Base-by-base conservation (phyloP, 2,329 filamentous ascomycete genomes). In the Aspergillus sergii region DNA sequence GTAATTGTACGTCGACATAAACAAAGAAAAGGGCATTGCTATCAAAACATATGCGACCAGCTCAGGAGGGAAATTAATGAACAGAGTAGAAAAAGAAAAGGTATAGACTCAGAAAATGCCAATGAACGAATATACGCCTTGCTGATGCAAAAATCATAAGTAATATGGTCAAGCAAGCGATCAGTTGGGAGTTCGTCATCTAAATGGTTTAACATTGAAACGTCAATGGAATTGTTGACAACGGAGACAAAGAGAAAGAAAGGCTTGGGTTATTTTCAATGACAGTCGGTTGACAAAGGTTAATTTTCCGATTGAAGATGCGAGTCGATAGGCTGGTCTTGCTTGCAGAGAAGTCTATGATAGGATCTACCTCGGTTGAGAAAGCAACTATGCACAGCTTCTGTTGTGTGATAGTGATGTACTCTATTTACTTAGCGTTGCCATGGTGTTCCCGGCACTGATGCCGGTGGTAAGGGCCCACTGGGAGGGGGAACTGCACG, bases 401-500 rank as follows among this genome's bases (percentile, higher is more conserved):
- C 8, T 30, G 48, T 32, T 48, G 11, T 28, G 23, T 28, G 23
- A 28, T 48, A 6, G 3, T 26, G 26, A n/a, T 28, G 23, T 28
- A 28, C 16, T 7, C 4, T n/a, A 12, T 51, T 50, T 32, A 51
- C 48, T 50, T 45, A 50, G n/a, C 67, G 69, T 51, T 71, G 68
- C 71, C 72, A 74, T 34, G 64, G 69, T 53, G 70, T 69, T 9
- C 69, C 66, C 10, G 73, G 69, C 34, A 73, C 68, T 2, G 80
- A 87, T n/a, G 87, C 84, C 23, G 89, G 84, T 56, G 87, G 87
- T 36, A 89, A 80, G 10, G 85, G 82, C 12, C 85, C 86, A 10
- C 81, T 85, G 3, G 85, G 84, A 8, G 88, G 87, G 32, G 88
- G 87, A 34, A 84, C 88, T 51, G 86, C 83, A 54, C 90, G 86